Evolutionary conservation across 2,329 filamentous ascomycete genomes (phyloP), one percentile per base, ranked within the genome.

Genomic region (Paraphaeosphaeria minitans): DNA sequence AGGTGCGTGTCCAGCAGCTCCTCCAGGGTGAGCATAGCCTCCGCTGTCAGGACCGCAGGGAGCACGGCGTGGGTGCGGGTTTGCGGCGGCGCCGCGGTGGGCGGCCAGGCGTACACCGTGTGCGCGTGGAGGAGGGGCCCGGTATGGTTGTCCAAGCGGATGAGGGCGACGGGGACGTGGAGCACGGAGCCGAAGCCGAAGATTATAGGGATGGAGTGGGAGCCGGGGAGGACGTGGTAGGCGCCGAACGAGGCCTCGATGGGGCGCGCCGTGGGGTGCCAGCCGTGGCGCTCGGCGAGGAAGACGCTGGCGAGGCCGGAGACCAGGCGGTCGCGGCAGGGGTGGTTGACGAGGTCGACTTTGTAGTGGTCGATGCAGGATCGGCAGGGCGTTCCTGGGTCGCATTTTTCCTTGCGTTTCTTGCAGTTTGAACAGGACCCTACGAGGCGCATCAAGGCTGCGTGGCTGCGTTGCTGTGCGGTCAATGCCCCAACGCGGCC

Each of bases 361-460:
- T 75, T 76, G 66, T 70, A 78, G 55, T 77, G 70, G 22, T 76
- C 71, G 24, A 78, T 61, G 48, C 77, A 79, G 1, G 75, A 67
- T 39, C 68, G 72, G 66, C 77, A 79, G 12, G 77, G 77, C 37
- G 71, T 75, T 0, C 76, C 76, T n/a, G 71, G 66, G 50, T 79
- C 77, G 51, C 77, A 79, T 53, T 70, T 72, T 61, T 73, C 74
- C 54, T 77, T 75, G 22, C 75, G 63, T 60, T 67, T 66, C 61
- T 72, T 70, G 55, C 75, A 78, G 27, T 75, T 77, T 1, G 67
- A 69, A 56, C 75, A 78, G 5, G 74, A 71, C 7, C 68, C 67
- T 24, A 76, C 60, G 12, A 74, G 64, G 8, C 75, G 68, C 74
- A 78, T 77, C 51, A 75, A 54, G 19, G 75, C 75, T 19, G 75